phyloP scores from a whole-genome alignment of 2,329 filamentous ascomycete species.

The Trichoderma sp. region DNA sequence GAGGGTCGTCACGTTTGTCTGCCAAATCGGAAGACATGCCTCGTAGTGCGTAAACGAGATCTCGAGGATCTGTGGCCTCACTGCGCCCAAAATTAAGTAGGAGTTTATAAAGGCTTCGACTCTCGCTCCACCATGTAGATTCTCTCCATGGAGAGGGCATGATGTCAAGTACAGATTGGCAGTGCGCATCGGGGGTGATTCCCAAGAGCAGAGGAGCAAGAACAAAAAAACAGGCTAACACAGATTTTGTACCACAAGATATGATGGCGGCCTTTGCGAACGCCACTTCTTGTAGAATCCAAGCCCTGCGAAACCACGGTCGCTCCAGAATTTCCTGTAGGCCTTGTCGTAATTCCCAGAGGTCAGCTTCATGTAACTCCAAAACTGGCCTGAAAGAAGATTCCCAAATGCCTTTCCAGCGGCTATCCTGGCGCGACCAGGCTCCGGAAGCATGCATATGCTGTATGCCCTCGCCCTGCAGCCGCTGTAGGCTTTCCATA shows the following conservation, averaged over 20 bases:
- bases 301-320: neutral
- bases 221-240: neutral
- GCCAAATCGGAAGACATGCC: neutral
- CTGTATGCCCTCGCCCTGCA: neutral
- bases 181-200: neutral
- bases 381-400: rapidly evolving
- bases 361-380: rapidly evolving
- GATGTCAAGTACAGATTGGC: constrained; percentile 2
- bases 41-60: neutral
- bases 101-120: neutral
- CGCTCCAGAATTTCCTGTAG: neutral
- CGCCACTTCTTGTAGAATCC: constrained; percentile 2
- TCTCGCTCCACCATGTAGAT: neutral
- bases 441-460: neutral
- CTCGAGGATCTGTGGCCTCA: neutral
- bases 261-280: neutral
- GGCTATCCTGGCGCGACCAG: neutral
- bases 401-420: neutral
- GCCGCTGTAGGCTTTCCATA: neutral
- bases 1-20: rapidly evolving
- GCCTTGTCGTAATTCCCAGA: neutral
- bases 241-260: neutral
- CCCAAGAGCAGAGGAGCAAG: neutral
- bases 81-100: neutral
- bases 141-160: neutral